Percentiles rank a stretch among this genome's conserved stretches.
phyloP scores from a whole-genome alignment of 179 eudicot genomes.

The Silene noctiflora region DNA sequence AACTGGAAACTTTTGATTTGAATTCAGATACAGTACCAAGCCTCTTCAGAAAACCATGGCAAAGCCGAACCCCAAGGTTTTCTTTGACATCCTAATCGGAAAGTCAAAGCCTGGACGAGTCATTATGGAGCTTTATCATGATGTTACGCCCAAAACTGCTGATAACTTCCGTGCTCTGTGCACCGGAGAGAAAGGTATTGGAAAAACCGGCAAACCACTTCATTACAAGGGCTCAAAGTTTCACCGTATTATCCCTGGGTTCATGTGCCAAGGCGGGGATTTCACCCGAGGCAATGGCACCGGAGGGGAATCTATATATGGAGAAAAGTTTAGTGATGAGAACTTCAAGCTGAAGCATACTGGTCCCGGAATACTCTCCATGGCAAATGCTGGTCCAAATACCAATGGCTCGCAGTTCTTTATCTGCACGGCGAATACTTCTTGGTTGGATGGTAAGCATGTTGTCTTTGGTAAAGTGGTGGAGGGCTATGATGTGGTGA shows the following conservation, averaged over 20 bases:
- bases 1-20: slow-evolving; percentile 4
- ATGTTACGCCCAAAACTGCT: slow-evolving; percentile 61
- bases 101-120: slow-evolving; percentile 50
- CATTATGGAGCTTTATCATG: slow-evolving; percentile 56
- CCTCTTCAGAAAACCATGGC: slow-evolving; percentile 33
- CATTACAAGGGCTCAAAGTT: slow-evolving; percentile 60
- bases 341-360: slow-evolving; percentile 63
- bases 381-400: slow-evolving; percentile 66
- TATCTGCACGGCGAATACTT: slow-evolving; percentile 45
- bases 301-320: slow-evolving; percentile 71
- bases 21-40: not conserved
- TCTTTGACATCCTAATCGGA: slow-evolving; percentile 60
- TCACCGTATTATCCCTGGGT: slow-evolving; percentile 56
- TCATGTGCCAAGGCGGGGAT: slow-evolving; percentile 77
- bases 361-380: slow-evolving; percentile 59
- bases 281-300: slow-evolving; percentile 63
- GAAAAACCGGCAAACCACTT: slow-evolving; percentile 50
- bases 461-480: slow-evolving; percentile 71
- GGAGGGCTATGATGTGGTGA: slow-evolving; percentile 54
- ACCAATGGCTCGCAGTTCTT: slow-evolving; percentile 70
- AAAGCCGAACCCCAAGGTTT: slow-evolving; percentile 67
- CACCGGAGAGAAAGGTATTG: slow-evolving; percentile 68
- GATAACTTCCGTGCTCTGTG: slow-evolving; percentile 67
- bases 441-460: slow-evolving; percentile 64
- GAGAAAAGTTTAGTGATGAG: slow-evolving; percentile 50